Base-by-base conservation (phyloP, 2,329 filamentous ascomycete species). In the Cadophora gregata region DNA sequence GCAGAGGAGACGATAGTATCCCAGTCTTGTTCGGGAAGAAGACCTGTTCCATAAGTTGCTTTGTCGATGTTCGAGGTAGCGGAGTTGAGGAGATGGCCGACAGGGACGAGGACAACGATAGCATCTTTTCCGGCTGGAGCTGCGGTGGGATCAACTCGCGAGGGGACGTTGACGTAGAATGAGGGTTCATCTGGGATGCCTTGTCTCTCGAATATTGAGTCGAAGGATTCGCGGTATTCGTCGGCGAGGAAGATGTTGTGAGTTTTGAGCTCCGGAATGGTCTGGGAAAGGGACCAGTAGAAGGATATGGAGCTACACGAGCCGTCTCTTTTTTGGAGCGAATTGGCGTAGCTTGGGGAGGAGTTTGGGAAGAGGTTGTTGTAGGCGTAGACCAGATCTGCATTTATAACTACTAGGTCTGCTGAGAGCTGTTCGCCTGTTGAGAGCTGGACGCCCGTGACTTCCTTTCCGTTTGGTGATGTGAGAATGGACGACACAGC, bases 231-330 rank as follows among this genome's bases (percentile, higher is more conserved):
- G 60, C 83, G 83, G 76, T 92, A 93, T 70, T 90, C 83, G 71
- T 92, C 87, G 2, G 90, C 90, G 7, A 93, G 84, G 80, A 93
- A 93, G 73, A 93, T 91, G 76, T 93, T 93, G 79, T 93, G 91
- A 0, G 88, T 86, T 21, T 84, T 81, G 2, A 93, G 83, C 76
- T 90, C 84, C 0, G 86, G 85, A 1, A 93, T 79, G 61, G 83
- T 82, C 60, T 82, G 80, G 66, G 86, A 82, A 24, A 92, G 81
- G 2, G 86, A 85, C 90, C 90, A 93, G 81, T 92, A 93, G 79
- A 93, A 93, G 5, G 88, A 91, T 71, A 93, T 90, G 66, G 88
- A 90, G 69, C 87, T 90, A 79, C 90, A 93, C 0, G 88, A 91
- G 1, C 87, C 84, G 14, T 84, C 80, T 5, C 85, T 80, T 66